Percentiles rank a stretch among this genome's conserved stretches.
Conservation (phyloP, 2,329 filamentous ascomycete genomes). For the Stemphylium vesicarium region DNA sequence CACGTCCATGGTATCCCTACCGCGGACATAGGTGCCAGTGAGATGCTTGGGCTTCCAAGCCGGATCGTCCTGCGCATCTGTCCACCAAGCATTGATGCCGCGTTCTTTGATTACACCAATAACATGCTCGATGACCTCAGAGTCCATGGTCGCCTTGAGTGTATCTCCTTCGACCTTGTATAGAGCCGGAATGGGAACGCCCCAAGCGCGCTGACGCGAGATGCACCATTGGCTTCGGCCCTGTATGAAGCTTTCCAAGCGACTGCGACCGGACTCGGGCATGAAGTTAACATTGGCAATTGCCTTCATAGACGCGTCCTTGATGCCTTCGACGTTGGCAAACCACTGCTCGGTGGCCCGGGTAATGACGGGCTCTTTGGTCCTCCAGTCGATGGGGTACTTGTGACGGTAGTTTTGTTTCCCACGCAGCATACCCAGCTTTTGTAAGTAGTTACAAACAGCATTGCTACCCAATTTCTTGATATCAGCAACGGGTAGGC, state of each 20-base stretch:
- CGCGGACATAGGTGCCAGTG: slow-evolving; percentile 69
- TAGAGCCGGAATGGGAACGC: slow-evolving; percentile 91
- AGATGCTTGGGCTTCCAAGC: slow-evolving; percentile 77
- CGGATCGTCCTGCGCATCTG: slow-evolving; percentile 74
- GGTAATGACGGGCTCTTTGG: slow-evolving; percentile 89
- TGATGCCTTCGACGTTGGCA: slow-evolving; percentile 85
- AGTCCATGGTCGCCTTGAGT: slow-evolving; percentile 74
- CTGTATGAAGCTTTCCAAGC: slow-evolving; percentile 84
- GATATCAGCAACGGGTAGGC: slow-evolving; percentile 72
- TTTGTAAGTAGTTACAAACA: slow-evolving; percentile 71
- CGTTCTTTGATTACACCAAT: slow-evolving; percentile 77
- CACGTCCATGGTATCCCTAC: slow-evolving; percentile 97
- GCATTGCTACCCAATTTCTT: slow-evolving; percentile 62
- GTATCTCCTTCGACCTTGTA: slow-evolving; percentile 71
- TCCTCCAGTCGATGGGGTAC: slow-evolving; percentile 98
- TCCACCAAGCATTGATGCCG: slow-evolving; percentile 95
- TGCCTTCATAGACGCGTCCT: slow-evolving; percentile 71
- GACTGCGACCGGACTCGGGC: slow-evolving; percentile 73
- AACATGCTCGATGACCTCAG: slow-evolving; percentile 82
- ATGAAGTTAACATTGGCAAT: slow-evolving; percentile 78
- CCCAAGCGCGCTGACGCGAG: slow-evolving; percentile 93
- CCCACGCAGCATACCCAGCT: slow-evolving; percentile 63
- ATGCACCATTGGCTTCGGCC: slow-evolving; percentile 97
- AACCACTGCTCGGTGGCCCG: slow-evolving; percentile 98
- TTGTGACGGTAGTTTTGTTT: slow-evolving; percentile 82